Evolutionary conservation across 371 early-diverging fungal species (phyloP).

Genomic region (Dentiscutata heterogama): DNA sequence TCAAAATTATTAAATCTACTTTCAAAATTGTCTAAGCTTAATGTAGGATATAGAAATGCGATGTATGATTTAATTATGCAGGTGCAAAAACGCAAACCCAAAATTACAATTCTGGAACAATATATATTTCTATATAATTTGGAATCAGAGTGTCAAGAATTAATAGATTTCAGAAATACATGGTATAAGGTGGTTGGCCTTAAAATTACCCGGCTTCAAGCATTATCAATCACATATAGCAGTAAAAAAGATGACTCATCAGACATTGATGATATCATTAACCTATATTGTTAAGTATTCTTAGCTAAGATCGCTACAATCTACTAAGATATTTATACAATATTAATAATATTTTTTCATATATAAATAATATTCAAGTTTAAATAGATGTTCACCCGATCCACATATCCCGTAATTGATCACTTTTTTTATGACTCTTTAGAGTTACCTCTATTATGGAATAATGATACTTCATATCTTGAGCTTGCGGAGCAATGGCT

Average conservation of each 20-base stretch:
- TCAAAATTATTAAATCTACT: constrained; percentile 27
- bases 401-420: neutral
- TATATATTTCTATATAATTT: constrained; percentile 43
- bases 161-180: constrained; percentile 40
- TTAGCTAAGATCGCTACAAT: neutral
- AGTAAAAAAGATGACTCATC: constrained; percentile 14
- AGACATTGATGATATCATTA: constrained; percentile 5
- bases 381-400: neutral
- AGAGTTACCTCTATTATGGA: too few species aligned
- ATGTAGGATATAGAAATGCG: constrained; percentile 27
- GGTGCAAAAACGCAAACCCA: neutral
- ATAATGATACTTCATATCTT: too few species aligned
- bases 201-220: constrained; percentile 26
- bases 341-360: neutral
- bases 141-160: constrained; percentile 35
- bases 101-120: constrained; percentile 35
- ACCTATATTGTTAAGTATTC: constrained; percentile 19
- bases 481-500: too few species aligned
- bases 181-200: constrained; percentile 35
- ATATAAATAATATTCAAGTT: neutral
- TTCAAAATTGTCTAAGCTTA: neutral
- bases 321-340: neutral
- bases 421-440: too few species aligned
- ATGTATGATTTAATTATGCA: constrained; percentile 17
- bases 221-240: constrained; percentile 5